phyloP scores from a whole-genome alignment of 129 eudicot species.

The Solidago caesia region DNA sequence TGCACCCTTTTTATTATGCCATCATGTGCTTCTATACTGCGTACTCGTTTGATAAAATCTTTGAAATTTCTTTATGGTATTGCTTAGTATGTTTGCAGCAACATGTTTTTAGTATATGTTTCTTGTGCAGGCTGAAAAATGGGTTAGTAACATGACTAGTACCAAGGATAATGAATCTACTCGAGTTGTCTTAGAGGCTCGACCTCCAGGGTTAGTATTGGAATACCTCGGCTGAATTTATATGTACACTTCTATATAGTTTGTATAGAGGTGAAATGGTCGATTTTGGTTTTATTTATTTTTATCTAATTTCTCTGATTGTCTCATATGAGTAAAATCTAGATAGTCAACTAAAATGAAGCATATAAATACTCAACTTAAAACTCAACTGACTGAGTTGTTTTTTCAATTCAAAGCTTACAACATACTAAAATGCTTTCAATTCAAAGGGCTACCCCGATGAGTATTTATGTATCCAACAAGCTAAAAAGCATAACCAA shows the following conservation, averaged over 20 bases:
- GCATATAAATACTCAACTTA: neutral
- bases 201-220: conserved; percentile 60
- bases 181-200: conserved; percentile 55
- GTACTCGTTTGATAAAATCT: neutral
- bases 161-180: conserved; percentile 40
- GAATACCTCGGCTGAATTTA: neutral
- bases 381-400: too few species aligned
- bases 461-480: too few species aligned
- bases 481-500: too few species aligned
- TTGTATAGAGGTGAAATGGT: neutral
- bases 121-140: conserved; percentile 61
- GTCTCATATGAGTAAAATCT: neutral
- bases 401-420: too few species aligned
- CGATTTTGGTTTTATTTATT: neutral
- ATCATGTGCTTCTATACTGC: too few species aligned
- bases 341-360: neutral
- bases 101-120: neutral
- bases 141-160: conserved; percentile 73
- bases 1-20: too few species aligned
- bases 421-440: too few species aligned
- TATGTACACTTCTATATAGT: neutral
- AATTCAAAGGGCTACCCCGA: too few species aligned
- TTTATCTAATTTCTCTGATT: neutral
- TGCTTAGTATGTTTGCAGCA: neutral
- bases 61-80: neutral